These are phyloP conservation scores for Aspergillus unguis DNA, from an alignment of 2,329 filamentous ascomycete genomes.

Conservation along the genomic window DNA sequence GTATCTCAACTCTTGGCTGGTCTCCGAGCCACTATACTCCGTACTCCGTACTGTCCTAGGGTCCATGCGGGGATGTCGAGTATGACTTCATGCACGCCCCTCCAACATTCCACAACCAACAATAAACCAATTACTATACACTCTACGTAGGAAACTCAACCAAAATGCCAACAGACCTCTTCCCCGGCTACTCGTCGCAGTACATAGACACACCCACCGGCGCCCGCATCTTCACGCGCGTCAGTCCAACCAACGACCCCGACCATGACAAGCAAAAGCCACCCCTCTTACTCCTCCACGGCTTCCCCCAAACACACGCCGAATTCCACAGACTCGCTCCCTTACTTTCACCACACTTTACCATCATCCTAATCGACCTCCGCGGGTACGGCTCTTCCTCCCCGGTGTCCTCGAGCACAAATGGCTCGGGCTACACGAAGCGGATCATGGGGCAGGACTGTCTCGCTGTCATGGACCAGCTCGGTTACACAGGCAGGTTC, in stretches of 20 bases:
- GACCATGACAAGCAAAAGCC: neutral
- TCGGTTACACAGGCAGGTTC: neutral
- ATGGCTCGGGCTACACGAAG: conserved; percentile 3
- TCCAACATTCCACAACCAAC: too few relatives aligned
- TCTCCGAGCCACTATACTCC: too few relatives aligned
- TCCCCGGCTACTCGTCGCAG: conserved; percentile 1
- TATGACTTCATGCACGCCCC: too few relatives aligned
- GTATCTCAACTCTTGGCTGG: too few relatives aligned
- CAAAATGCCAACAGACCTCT: conserved; percentile 3
- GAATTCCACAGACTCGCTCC: neutral
- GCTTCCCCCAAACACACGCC: conserved; percentile 5
- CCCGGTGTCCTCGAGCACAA: neutral
- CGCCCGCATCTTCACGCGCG: neutral
- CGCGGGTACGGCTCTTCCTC: conserved; percentile 4
- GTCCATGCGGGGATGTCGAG: too few relatives aligned
- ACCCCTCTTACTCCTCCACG: conserved; percentile 3
- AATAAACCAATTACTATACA: too few relatives aligned
- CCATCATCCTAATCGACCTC: conserved; percentile 1
- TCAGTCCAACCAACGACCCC: neutral
- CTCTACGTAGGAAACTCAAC: too few relatives aligned
- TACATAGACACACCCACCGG: neutral
- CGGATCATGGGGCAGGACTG: conserved; percentile 2
- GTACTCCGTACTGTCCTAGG: too few relatives aligned
- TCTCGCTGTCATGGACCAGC: neutral
- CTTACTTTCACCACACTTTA: neutral